Base-by-base conservation (phyloP, 768 basidiomycete genomes). In the Termitomyces heimii region DNA sequence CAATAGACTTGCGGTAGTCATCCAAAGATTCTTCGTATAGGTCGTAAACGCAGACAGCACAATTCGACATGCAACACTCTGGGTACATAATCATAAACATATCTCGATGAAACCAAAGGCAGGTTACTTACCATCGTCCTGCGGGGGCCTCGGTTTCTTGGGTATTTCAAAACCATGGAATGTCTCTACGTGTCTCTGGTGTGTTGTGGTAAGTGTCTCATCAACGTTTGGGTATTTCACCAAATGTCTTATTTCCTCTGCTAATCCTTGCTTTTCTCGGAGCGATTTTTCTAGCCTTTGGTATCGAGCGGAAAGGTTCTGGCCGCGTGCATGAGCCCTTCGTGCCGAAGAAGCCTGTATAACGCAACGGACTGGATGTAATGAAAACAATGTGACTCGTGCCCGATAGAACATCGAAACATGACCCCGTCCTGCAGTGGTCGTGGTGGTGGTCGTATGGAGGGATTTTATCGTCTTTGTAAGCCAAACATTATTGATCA, bases 31-130 rank as follows among this genome's bases (percentile, higher is more conserved):
- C 91, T 59, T 89, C 84, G 71, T 94, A 92, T 26, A 94, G 69
- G 63, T 93, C 92, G 71, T 95, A 91, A 8, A 95, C 88, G 68
- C 94, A 95, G n/a, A 94, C 71, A 0, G 92, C 89, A 66, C 94
- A 96, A 31, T 91, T 91, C 2, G 92, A 93, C 93, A 95, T 95
- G 75, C 93, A 96, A 70, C 93, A 94, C 70, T 94, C 93, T 94
- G 62, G 10, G 5, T 39, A 39, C 39, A 40, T 44, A 53, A 31
- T 44, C 34, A 51, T 39, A 20, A 32, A 16, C 35, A 40, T 13
- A 5, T 12, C 5, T 52, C 13, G 3, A 28, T 9, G 28, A 50
- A 43, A 24, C 32, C 10, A 58, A 4, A 58, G 46, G 49, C 24
- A 52, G 14, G 26, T n/a, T 12, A 68, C 80, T 26, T 60, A 86